These are phyloP conservation scores for Russula vinacea DNA, from an alignment of 768 basidiomycete genomes.

Conservation along the genomic window DNA sequence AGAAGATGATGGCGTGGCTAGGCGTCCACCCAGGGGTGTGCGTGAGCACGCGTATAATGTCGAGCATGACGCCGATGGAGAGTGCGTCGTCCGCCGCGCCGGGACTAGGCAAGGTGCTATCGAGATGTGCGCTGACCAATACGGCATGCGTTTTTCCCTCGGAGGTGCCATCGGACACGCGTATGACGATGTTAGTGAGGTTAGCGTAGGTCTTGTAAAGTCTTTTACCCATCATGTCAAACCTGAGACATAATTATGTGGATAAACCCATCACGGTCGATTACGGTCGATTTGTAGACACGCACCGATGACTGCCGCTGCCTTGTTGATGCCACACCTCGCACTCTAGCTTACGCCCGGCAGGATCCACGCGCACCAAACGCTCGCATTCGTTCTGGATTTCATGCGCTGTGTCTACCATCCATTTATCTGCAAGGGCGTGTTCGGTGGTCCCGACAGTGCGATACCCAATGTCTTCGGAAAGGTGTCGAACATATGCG, in stretches of 20 bases:
- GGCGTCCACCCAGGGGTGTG: slow-evolving; percentile 68
- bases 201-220: slow-evolving; percentile 85
- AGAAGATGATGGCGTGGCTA: slow-evolving; percentile 73
- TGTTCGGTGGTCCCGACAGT: slow-evolving; percentile 91
- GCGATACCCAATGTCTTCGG: slow-evolving; percentile 85
- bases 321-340: slow-evolving; percentile 91
- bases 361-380: slow-evolving; percentile 34
- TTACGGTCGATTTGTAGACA: not conserved
- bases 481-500: slow-evolving; percentile 59
- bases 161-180: slow-evolving; percentile 73
- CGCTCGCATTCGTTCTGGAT: slow-evolving; percentile 62
- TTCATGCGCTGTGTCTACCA: slow-evolving; percentile 61
- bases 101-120: slow-evolving; percentile 85
- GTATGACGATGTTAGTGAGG: slow-evolving; percentile 85
- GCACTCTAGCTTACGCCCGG: slow-evolving; percentile 71
- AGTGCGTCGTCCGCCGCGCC: slow-evolving; percentile 89
- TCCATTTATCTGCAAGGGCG: slow-evolving; percentile 79
- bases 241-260: slow-evolving; percentile 45
- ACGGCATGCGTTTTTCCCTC: slow-evolving; percentile 77
- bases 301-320: slow-evolving; percentile 79
- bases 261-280: not conserved
- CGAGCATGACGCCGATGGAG: slow-evolving; percentile 88
- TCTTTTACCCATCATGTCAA: slow-evolving; percentile 86
- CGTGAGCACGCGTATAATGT: slow-evolving; percentile 75
- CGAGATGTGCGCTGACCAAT: slow-evolving; percentile 85